Evolutionary conservation across 2,329 filamentous ascomycete genomes (phyloP).

Genomic region (Epichloe typhina): DNA sequence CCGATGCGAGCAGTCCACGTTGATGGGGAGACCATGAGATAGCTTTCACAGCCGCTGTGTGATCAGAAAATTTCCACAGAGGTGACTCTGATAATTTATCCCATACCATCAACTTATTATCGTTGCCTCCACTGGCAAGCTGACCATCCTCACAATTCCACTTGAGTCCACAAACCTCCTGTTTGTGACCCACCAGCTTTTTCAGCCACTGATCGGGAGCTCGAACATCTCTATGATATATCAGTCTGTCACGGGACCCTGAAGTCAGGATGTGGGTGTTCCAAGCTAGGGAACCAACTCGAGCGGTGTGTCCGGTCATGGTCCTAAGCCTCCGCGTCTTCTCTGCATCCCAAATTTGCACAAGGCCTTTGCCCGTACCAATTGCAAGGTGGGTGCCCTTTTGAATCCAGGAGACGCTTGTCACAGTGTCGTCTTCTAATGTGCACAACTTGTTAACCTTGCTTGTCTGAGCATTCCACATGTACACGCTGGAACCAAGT

Average conservation of each 20-base stretch:
- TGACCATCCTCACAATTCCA: constrained; percentile 97
- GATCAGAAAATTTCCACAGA: constrained; percentile 85
- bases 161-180: constrained; percentile 90
- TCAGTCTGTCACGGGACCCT: constrained; percentile 81
- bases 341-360: constrained; percentile 96
- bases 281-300: constrained; percentile 91
- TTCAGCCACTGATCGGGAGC: constrained; percentile 81
- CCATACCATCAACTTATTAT: constrained; percentile 99
- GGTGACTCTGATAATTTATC: constrained; percentile 89
- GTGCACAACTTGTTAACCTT: constrained; percentile 91
- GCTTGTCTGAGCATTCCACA: constrained; percentile 92
- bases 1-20: constrained; percentile 83
- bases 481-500: constrained; percentile 84
- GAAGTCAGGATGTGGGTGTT: constrained; percentile 96
- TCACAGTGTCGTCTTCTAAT: constrained; percentile 83
- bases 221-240: constrained; percentile 91
- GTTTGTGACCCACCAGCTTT: constrained; percentile 86
- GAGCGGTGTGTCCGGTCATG: constrained; percentile 91
- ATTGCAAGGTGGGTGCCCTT: constrained; percentile 92
- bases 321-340: constrained; percentile 73
- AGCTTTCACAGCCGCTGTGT: constrained; percentile 92
- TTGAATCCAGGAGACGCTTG: constrained; percentile 97
- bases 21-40: constrained; percentile 98
- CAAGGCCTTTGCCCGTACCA: constrained; percentile 83
- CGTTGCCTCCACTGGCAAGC: constrained; percentile 88